Evolutionary conservation across 1,139 yeast genomes (phyloP).

Genomic region (Blastobotrys buckinghamii): DNA sequence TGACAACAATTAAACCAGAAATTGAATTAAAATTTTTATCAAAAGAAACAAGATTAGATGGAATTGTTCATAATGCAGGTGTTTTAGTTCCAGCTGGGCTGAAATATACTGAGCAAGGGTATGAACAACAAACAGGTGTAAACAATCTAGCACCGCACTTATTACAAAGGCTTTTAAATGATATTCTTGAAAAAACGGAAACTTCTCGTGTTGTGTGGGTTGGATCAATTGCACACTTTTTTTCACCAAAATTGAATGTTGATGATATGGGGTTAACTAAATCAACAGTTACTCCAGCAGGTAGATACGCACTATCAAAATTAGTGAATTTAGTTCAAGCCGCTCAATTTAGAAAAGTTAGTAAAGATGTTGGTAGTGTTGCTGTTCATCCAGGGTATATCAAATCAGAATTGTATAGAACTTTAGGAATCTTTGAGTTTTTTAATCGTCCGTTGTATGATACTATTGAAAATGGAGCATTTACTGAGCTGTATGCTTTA

Average conservation of each 20-base stretch:
- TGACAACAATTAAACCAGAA: constrained; percentile 41
- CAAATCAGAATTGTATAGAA: constrained; percentile 32
- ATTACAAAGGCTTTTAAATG: constrained; percentile 42
- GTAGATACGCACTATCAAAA: constrained; percentile 44
- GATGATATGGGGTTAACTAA: not conserved
- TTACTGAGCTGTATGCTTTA: constrained; percentile 39
- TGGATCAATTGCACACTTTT: not conserved
- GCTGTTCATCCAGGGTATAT: constrained; percentile 46
- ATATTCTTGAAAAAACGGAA: not conserved
- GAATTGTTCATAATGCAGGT: constrained; percentile 38
- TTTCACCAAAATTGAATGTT: not conserved
- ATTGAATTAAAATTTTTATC: constrained; percentile 30
- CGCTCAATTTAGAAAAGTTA: constrained; percentile 37
- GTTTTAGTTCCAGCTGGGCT: constrained; percentile 38
- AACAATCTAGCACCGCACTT: constrained; percentile 48
- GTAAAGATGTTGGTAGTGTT: constrained; percentile 9
- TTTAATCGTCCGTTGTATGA: not conserved
- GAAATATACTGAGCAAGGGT: constrained; percentile 39
- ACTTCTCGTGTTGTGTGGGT: not conserved
- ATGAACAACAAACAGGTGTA: constrained; percentile 46
- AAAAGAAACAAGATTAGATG: constrained; percentile 25
- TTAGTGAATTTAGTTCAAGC: constrained; percentile 42
- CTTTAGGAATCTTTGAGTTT: not conserved
- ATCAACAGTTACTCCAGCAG: not conserved
- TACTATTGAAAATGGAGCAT: constrained; percentile 35